These are phyloP conservation scores for Candida montana DNA, from an alignment of 805 yeast genomes.

Conservation along the genomic window DNA sequence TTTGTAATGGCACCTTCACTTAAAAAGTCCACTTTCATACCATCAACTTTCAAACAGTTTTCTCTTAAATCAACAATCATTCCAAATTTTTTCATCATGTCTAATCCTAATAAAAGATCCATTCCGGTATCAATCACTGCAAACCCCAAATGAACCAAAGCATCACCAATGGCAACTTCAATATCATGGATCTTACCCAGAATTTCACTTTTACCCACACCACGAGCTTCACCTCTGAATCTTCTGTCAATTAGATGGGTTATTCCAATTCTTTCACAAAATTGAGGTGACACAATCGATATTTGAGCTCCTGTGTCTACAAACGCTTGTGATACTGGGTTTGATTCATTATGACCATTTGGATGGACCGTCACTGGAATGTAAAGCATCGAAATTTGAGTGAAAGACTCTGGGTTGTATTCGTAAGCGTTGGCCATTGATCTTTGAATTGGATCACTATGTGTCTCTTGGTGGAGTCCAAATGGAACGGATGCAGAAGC, in stretches of 20 bases:
- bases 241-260: slow-evolving; percentile 72
- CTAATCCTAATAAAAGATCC: slow-evolving; percentile 82
- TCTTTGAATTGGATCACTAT: slow-evolving; percentile 5
- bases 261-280: slow-evolving; percentile 71
- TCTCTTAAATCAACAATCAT: slow-evolving; percentile 70
- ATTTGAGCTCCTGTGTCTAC: slow-evolving; percentile 96
- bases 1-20: slow-evolving; percentile 63
- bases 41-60: slow-evolving; percentile 62
- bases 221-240: slow-evolving; percentile 77
- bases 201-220: slow-evolving; percentile 81
- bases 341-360: slow-evolving; percentile 1
- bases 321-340: slow-evolving; percentile 64
- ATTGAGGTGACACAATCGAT: slow-evolving; percentile 72
- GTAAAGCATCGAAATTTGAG: slow-evolving; percentile 77
- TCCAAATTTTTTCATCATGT: slow-evolving; percentile 84
- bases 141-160: slow-evolving; percentile 61
- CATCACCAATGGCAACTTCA: slow-evolving; percentile 70
- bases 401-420: slow-evolving; percentile 85
- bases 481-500: too few species aligned
- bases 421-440: slow-evolving; percentile 62
- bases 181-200: slow-evolving; percentile 86
- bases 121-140: slow-evolving; percentile 66
- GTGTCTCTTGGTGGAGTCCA: not conserved
- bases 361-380: slow-evolving; percentile 31
- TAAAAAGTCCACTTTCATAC: slow-evolving; percentile 65